Evolutionary conservation across 148 eudicot genomes (phyloP).

Genomic region (Rhododendron vialii): DNA sequence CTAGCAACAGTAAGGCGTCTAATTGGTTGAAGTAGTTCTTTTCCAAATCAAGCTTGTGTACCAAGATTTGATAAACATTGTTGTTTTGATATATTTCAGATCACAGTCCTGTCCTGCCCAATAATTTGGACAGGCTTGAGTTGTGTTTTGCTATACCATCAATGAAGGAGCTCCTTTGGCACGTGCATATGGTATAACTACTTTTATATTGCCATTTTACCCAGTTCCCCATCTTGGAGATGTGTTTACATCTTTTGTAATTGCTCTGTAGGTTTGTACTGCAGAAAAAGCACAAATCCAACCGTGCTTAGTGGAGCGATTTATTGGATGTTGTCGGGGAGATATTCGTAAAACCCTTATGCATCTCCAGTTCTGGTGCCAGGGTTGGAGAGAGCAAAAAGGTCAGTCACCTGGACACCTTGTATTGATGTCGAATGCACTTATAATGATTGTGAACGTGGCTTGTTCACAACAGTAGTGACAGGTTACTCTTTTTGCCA

Average conservation of each 20-base stretch:
- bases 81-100: conserved; percentile 32
- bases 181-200: conserved; percentile 44
- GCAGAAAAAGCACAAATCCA: conserved; percentile 57
- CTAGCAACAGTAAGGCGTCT: conserved; percentile 57
- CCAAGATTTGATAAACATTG: conserved; percentile 9
- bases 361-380: conserved; percentile 95
- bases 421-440: not conserved
- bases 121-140: conserved; percentile 67
- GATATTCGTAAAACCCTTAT: conserved; percentile 81
- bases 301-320: conserved; percentile 55
- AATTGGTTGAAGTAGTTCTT: not conserved
- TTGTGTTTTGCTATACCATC: conserved; percentile 61
- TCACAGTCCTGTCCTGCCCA: conserved; percentile 62
- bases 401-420: conserved; percentile 37
- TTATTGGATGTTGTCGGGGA: conserved; percentile 53
- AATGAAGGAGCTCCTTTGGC: conserved; percentile 53
- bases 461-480: not conserved
- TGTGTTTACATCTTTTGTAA: conserved; percentile 11
- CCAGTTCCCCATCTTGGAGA: not conserved
- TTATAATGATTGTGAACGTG: not conserved
- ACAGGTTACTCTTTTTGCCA: not conserved
- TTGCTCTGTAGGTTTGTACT: conserved; percentile 59
- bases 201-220: not conserved
- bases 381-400: conserved; percentile 40
- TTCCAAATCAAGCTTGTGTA: conserved; percentile 7